A percentile compares a stretch with the other conserved stretches of the same genome.
Conservation (phyloP, 2,329 filamentous ascomycete genomes). For the Phialemonium atrogriseum region DNA sequence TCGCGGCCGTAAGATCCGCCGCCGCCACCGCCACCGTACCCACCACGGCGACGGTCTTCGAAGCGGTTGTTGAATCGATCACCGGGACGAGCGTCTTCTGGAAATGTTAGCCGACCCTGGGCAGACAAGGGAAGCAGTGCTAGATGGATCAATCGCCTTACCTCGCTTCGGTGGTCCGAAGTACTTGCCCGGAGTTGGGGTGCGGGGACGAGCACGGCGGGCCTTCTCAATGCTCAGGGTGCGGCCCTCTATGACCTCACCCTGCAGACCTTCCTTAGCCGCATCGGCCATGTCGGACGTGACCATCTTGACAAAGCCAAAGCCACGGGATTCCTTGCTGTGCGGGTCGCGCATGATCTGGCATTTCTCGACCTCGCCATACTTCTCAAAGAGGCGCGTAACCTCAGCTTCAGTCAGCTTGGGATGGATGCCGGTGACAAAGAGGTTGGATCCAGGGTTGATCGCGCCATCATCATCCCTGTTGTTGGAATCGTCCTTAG, state of each 20-base stretch:
- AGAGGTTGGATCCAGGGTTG: constrained; percentile 96
- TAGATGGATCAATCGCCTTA: constrained; percentile 42
- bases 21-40: constrained; percentile 37
- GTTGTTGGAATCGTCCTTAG: constrained; percentile 43
- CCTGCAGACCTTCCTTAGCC: constrained; percentile 91
- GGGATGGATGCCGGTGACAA: constrained; percentile 96
- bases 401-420: constrained; percentile 85
- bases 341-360: constrained; percentile 99
- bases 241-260: constrained; percentile 88
- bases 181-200: constrained; percentile 97
- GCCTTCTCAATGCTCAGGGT: constrained; percentile 99
- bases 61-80: constrained; percentile 59
- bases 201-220: constrained; percentile 86
- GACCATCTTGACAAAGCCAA: constrained; percentile 99
- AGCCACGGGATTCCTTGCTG: constrained; percentile 96
- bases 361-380: constrained; percentile 97
- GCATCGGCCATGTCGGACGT: constrained; percentile 92
- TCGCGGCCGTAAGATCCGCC: constrained; percentile 37
- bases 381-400: constrained; percentile 94
- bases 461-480: constrained; percentile 68
- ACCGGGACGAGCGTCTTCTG: constrained; percentile 45
- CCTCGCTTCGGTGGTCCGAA: constrained; percentile 97
- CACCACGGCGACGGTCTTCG: constrained; percentile 58
- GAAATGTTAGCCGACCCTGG: constrained; percentile 34
- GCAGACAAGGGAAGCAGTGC: constrained; percentile 24